A percentile compares a stretch with the other conserved stretches of the same genome.
phyloP scores from a whole-genome alignment of 345 rosid genomes.

The Combretum micranthum region DNA sequence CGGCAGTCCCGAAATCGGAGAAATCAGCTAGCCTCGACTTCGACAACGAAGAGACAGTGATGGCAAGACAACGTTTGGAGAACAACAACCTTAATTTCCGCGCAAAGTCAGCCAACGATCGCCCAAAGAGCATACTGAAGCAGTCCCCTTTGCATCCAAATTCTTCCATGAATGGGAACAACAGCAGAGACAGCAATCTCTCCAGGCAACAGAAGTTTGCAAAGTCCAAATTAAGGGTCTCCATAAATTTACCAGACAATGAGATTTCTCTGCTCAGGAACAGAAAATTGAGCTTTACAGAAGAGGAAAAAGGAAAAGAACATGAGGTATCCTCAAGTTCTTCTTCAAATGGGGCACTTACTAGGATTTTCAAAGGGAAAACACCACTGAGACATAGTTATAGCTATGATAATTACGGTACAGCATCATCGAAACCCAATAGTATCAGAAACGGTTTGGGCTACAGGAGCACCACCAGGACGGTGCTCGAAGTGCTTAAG shows the following conservation, averaged over 20 bases:
- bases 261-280: constrained; percentile 67
- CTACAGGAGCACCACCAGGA: constrained; percentile 37
- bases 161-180: constrained; percentile 11
- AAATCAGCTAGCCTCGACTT: constrained; percentile 21
- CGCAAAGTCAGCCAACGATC: constrained; percentile 45
- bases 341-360: neutral
- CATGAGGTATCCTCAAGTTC: neutral
- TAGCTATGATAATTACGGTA: too few species aligned
- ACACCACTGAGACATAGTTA: constrained; percentile 6
- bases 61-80: neutral
- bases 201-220: constrained; percentile 47
- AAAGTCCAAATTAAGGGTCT: constrained; percentile 77
- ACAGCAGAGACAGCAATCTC: constrained; percentile 19
- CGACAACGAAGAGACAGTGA: constrained; percentile 16
- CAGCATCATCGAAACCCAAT: too few species aligned
- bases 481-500: constrained; percentile 62
- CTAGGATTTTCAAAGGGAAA: constrained; percentile 13
- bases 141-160: constrained; percentile 57
- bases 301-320: constrained; percentile 8
- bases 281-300: constrained; percentile 52
- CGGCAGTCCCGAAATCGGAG: constrained; percentile 50
- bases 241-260: constrained; percentile 87
- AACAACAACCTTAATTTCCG: constrained; percentile 13
- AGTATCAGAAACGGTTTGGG: constrained; percentile 8
- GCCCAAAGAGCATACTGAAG: constrained; percentile 78